Conservation (phyloP, 78 protist genomes). For the Goniomonas avonlea region DNA sequence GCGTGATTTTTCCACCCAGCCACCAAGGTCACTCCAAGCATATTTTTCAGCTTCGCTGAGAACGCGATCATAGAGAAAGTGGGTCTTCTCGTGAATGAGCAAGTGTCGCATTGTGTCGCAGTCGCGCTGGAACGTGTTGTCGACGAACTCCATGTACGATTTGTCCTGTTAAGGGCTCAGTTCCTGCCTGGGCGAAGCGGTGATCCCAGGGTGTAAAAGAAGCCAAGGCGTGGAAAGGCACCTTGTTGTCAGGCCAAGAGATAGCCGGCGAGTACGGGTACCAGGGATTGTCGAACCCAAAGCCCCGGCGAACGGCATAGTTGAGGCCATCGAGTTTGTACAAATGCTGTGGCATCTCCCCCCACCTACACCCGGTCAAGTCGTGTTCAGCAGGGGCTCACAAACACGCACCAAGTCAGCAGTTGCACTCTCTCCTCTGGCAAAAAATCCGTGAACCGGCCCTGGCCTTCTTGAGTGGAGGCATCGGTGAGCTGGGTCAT, state of each 20-base stretch:
- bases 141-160: constrained; percentile 22
- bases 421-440: neutral
- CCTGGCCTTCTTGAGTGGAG: constrained; percentile 1
- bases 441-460: neutral
- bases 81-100: constrained; percentile 21
- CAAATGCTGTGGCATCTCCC: neutral
- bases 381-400: too few relatives aligned
- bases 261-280: neutral
- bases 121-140: constrained; percentile 11
- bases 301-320: constrained; percentile 5
- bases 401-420: constrained; percentile 5
- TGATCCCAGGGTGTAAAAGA: too few relatives aligned
- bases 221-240: too few relatives aligned
- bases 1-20: too few relatives aligned
- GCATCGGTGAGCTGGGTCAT: neutral
- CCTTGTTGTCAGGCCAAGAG: neutral
- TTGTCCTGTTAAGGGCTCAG: neutral
- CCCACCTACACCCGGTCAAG: too few relatives aligned
- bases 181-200: too few relatives aligned
- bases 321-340: neutral
- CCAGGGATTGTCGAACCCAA: neutral
- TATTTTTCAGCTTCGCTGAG: too few relatives aligned
- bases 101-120: constrained; percentile 8
- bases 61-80: constrained; percentile 7
- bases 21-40: too few relatives aligned